Evolutionary conservation across 352 stramenopile genomes (phyloP), one percentile per base, ranked within the genome.

Genomic region (Phytophthora sp.): DNA sequence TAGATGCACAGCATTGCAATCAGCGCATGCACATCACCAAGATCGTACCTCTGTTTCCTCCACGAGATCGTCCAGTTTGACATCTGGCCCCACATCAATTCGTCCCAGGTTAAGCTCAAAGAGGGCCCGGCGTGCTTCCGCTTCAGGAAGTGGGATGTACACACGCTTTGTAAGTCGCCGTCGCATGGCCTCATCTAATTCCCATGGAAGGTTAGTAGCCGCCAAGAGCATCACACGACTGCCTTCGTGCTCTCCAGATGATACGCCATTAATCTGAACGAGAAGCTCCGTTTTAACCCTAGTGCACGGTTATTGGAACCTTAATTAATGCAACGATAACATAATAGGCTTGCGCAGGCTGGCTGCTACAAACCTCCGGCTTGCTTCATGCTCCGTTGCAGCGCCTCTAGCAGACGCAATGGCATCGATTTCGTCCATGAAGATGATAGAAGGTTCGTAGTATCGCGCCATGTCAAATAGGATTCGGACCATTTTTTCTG

Each of bases 401-500:
- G 76, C 78, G 15, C 87, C 87, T 56, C 87, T 75, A 10, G 81
- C 76, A 0, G 79, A 87, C 3, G 85, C 87, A 34, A 98, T 96
- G 1, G 96, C 93, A 62, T 99, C 97, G 49, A 99, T 98, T 69
- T 99, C 97, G 63, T 99, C 97, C 77, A 99, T 97, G 69, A 99
- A 99, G 41, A 99, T 98, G 50, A 97, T 99, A 10, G 89, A 97
- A 5, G 97, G 97, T 12, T 95, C 88, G 74, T 99, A 98, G 70
- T 98, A 98, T 11, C 96, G 87, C n/a, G 97, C 97, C 87, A 99
- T 98, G 37, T 99, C 96, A 62, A 99, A 99, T 10, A 99, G 77
- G 23, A 99, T 97, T 37, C 95, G 88, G 39, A 99, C 94, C 62
- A 99, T 90, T 53, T 98, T 99, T 64, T 99, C 96, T 6, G 82